Evolutionary conservation across 2,329 filamentous ascomycete species (phyloP), one percentile per base, ranked within the genome.

Genomic region (Bipolaris sorokiniana): DNA sequence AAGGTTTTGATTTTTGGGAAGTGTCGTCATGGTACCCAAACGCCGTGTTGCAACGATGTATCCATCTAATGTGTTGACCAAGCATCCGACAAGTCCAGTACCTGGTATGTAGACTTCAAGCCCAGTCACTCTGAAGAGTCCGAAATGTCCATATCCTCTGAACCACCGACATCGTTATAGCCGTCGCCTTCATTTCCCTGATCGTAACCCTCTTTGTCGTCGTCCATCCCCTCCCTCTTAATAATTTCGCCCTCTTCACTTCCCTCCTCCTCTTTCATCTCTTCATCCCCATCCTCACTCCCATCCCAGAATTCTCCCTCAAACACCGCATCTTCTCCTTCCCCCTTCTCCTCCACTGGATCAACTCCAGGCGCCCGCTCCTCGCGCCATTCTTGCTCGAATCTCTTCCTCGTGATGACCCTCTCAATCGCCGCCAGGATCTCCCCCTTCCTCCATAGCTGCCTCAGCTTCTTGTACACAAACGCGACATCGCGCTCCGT

Each of bases 201-300:
- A 2, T 6, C 1, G 16, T 22, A 18, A 5, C 16, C 10, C 18
- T 40, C 37, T 1, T 13, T 20, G 16, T 6, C 1, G 18, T 40
- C 37, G 3, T 13, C 38, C 38, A 15, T 7, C 18, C 23, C 38
- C 20, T 41, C 38, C 20, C 44, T 45, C 51, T 4, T 10, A 11
- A 16, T n/a, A 5, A 46, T 49, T 5, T 44, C 46, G n/a, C 54
- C 53, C 3, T 57, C 51, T 2, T 49, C 51, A 5, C 41, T 26
- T 2, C 3, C 37, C 1, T 51, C 54, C 7, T 52, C 58, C 11
- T 54, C 54, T 4, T 59, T 48, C 23, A 58, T 42, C 5, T 61
- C 62, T 9, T 57, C 64, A 16, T 48, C 58, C 18, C 61, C 61
- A 6, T 54, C 53, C 37, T 55, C 13, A 22, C 56, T 51, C 3